Evolutionary conservation across 371 early-diverging fungal genomes (phyloP).

Genomic region (Dichotomocladium elegans): DNA sequence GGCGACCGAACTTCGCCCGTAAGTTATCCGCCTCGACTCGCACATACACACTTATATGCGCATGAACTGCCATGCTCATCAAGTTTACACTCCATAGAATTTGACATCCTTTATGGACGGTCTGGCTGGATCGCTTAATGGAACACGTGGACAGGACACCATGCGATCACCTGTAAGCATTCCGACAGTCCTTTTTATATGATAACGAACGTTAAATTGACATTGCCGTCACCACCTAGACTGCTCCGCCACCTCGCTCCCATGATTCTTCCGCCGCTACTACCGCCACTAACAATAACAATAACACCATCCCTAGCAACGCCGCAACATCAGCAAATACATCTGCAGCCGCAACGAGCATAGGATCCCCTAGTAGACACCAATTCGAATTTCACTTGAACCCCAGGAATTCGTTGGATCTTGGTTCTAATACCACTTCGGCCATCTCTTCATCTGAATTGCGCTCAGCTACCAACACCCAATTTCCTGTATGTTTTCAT

Average conservation of each 20-base stretch:
- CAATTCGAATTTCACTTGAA: background rate
- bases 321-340: background rate
- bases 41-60: too few species aligned
- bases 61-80: background rate
- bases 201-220: too few species aligned
- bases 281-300: too few species aligned
- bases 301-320: too few species aligned
- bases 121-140: constrained; percentile 5
- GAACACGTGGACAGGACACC: too few species aligned
- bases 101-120: constrained; percentile 25
- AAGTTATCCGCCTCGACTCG: constrained; percentile 4
- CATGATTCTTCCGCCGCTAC: too few species aligned
- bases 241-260: too few species aligned
- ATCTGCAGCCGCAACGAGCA: background rate
- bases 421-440: background rate
- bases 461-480: background rate
- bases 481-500: background rate
- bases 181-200: too few species aligned
- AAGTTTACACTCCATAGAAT: background rate
- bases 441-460: background rate
- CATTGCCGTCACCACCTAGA: too few species aligned
- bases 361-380: background rate
- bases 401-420: background rate
- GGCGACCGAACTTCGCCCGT: constrained; percentile 30
- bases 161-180: too few species aligned